These are phyloP conservation scores for Gracilaria domingensis DNA, from an alignment of 23 red algal genomes.

Conservation along the genomic window DNA sequence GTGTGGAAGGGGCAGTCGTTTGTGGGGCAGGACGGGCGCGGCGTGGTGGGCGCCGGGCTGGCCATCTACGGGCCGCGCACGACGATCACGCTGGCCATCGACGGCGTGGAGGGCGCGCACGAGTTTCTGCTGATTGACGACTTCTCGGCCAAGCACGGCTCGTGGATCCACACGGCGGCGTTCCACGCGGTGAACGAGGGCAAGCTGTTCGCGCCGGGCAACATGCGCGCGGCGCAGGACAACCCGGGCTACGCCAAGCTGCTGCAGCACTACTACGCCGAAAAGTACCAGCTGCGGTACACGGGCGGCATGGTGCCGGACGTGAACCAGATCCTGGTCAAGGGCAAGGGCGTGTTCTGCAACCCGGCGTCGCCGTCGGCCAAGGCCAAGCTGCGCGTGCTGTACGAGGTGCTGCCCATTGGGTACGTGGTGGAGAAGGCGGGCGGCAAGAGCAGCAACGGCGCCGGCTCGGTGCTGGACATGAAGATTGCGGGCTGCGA, in stretches of 20 bases:
- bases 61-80: conserved; percentile 98
- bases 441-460: conserved; percentile 88
- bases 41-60: conserved; percentile 84
- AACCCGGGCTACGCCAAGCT: conserved; percentile 94
- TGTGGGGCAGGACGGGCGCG: conserved; percentile 83
- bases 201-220: conserved; percentile 98
- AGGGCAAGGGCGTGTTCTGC: conserved; percentile 99
- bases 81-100: conserved; percentile 90
- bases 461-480: conserved; percentile 83
- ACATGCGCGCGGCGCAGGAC: conserved; percentile 95
- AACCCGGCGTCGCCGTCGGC: conserved; percentile 96
- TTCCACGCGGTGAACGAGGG: conserved; percentile 93
- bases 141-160: conserved; percentile 96
- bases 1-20: conserved; percentile 92
- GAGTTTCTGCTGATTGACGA: conserved; percentile 99
- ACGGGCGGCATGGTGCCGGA: conserved; percentile 99
- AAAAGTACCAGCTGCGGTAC: conserved; percentile 99
- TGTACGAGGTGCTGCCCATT: conserved; percentile 98
- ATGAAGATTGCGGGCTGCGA: conserved; percentile 83
- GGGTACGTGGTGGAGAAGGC: conserved; percentile 97
- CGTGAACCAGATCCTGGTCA: conserved; percentile 99
- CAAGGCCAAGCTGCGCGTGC: conserved; percentile 93
- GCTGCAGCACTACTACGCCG: conserved; percentile 83
- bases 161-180: conserved; percentile 90
- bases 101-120: conserved; percentile 88